phyloP scores from a whole-genome alignment of 2,329 filamentous ascomycete species.

The Ambrosiella xylebori region DNA sequence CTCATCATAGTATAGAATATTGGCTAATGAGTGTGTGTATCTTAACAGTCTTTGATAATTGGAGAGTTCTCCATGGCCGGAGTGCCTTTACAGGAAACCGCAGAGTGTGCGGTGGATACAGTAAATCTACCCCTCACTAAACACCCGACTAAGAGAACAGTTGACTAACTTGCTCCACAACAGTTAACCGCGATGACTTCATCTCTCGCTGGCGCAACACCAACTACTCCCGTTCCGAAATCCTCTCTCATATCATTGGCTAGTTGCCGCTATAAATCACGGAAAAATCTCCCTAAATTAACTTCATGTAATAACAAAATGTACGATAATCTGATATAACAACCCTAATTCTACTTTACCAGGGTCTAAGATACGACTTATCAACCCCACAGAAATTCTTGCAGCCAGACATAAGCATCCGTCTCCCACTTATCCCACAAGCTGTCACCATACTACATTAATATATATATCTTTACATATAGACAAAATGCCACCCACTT shows the following conservation, averaged over 20 bases:
- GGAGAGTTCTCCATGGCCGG: conserved; percentile 80
- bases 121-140: conserved; percentile 33
- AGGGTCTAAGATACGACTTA: too few species aligned
- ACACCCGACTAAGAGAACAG: not conserved
- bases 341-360: too few species aligned
- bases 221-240: conserved; percentile 37
- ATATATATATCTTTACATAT: too few species aligned
- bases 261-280: not conserved
- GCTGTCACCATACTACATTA: too few species aligned
- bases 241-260: conserved; percentile 17
- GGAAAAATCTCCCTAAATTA: too few species aligned
- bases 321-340: too few species aligned
- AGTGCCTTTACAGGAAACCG: conserved; percentile 67
- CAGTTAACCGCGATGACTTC: conserved; percentile 68
- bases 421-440: too few species aligned
- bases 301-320: too few species aligned
- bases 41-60: conserved; percentile 77
- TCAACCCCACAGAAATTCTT: too few species aligned
- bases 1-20: not conserved
- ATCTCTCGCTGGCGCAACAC: conserved; percentile 59
- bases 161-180: not conserved
- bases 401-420: too few species aligned
- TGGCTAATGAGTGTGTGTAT: not conserved
- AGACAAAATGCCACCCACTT: conserved; percentile 15
- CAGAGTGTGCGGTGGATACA: conserved; percentile 81